Conservation (phyloP, 169 alveolate genomes). For the Sarcocystis neurona region DNA sequence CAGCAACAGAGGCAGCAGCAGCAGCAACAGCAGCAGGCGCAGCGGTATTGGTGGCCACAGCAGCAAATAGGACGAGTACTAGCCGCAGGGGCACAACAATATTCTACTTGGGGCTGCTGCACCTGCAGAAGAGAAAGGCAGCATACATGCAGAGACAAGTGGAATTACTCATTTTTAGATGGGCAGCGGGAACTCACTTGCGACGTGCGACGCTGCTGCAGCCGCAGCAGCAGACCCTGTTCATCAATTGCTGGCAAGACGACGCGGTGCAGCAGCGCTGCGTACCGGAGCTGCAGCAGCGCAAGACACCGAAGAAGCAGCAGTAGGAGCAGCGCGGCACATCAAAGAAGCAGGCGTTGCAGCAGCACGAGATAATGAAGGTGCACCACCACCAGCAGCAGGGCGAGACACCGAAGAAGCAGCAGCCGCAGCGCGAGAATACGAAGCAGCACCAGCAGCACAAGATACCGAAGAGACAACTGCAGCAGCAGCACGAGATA, state of each 20-base stretch:
- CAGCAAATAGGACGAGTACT: neutral
- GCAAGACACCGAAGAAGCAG: neutral
- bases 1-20: neutral
- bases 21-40: neutral
- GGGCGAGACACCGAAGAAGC: too few species aligned
- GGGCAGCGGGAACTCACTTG: neutral
- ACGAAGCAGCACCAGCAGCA: neutral
- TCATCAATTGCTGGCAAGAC: conserved; percentile 11
- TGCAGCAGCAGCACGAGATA: neutral
- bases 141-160: neutral
- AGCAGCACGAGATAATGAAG: neutral
- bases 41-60: neutral
- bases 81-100: neutral
- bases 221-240: conserved; percentile 1
- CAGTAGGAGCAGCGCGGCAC: neutral
- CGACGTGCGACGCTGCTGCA: neutral
- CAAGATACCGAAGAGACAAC: neutral
- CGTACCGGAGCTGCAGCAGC: neutral
- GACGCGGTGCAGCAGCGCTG: neutral
- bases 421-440: neutral
- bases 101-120: neutral
- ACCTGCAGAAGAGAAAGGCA: neutral
- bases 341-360: neutral
- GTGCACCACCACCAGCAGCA: neutral
- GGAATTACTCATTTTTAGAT: neutral